Conservation (phyloP, 148 eudicot species). For the Camellia lanceoleosa region DNA sequence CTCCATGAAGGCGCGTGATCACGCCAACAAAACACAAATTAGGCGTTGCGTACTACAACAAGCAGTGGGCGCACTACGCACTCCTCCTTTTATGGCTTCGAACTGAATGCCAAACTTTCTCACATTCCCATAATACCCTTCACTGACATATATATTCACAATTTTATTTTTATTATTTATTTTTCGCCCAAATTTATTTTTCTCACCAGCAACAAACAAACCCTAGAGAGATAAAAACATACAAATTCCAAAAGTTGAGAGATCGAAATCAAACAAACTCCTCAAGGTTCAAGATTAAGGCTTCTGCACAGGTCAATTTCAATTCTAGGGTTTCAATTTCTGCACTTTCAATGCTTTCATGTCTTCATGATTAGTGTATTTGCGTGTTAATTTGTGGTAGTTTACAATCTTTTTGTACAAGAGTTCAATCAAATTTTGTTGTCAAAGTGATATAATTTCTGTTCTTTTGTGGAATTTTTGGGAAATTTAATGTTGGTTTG, state of each 20-base stretch:
- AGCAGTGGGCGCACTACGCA: conserved; percentile 2
- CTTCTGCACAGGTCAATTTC: neutral
- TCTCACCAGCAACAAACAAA: neutral
- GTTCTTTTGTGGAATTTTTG: neutral
- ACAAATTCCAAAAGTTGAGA: neutral
- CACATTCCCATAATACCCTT: conserved; percentile 13
- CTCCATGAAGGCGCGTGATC: too few relatives aligned
- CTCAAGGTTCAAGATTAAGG: neutral
- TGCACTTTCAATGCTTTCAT: neutral
- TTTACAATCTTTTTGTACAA: neutral
- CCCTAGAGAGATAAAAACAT: conserved; percentile 7
- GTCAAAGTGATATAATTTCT: neutral
- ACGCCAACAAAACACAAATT: too few relatives aligned
- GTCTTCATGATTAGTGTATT: neutral
- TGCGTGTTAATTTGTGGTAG: neutral
- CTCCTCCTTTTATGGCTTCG: neutral
- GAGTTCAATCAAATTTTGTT: neutral
- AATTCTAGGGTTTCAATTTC: neutral
- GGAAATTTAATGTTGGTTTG: neutral
- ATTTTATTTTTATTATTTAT: neutral
- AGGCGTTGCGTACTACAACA: neutral
- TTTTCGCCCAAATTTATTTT: neutral
- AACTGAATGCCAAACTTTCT: neutral
- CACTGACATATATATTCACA: neutral
- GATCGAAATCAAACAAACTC: neutral